Base-by-base conservation (phyloP, 306 rosid species). In the Prunus armeniaca region DNA sequence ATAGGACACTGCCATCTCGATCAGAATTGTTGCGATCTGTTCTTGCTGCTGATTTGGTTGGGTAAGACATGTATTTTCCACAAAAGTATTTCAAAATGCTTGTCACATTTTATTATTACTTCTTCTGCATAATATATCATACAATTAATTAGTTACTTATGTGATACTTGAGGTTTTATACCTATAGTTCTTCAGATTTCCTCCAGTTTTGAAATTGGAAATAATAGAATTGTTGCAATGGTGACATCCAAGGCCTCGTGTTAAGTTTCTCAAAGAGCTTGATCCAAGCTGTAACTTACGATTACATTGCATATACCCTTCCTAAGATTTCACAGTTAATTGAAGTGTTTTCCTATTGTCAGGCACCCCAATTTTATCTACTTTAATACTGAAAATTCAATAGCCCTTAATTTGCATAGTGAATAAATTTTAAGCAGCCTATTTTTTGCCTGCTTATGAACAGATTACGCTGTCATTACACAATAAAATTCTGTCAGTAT, bases 31-130 rank as follows among this genome's bases (percentile, higher is more conserved):
- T 95, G 86, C 89, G 92, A 84, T 90, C 98, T 45, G 98, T 95
- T 77, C 96, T 95, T 79, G 91, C 92, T 38, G 98, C 98, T 70
- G 98, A 95, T 79, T 79, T 95, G 76, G 98, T 95, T 64, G 98
- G 98, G 98, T 92, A 87, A 79, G 94, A 81, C 74, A 62, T 82
- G 81, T 78, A 17, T 63, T 68, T 73, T 51, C 56, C 73, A 15
- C 75, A 69, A 64, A 38, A 22, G 32, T 68, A 34, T 67, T 76
- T 56, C 28, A 18, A 38, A 73, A 69, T 28, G 69, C 50, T 18
- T 56, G 55, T 27, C 38, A 27, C 20, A 50, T 24, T 52, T 49
- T 34, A 55, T 78, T 17, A 61, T 34, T 50, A 64, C 30, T 55
- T 75, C 46, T 38, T 25, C 45, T 50, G 30, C 56, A 27, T 55